A percentile compares a stretch with the other conserved stretches of the same genome.
Evolutionary conservation across 208 protist species (phyloP).

Genomic region (Lotmaria passim): DNA sequence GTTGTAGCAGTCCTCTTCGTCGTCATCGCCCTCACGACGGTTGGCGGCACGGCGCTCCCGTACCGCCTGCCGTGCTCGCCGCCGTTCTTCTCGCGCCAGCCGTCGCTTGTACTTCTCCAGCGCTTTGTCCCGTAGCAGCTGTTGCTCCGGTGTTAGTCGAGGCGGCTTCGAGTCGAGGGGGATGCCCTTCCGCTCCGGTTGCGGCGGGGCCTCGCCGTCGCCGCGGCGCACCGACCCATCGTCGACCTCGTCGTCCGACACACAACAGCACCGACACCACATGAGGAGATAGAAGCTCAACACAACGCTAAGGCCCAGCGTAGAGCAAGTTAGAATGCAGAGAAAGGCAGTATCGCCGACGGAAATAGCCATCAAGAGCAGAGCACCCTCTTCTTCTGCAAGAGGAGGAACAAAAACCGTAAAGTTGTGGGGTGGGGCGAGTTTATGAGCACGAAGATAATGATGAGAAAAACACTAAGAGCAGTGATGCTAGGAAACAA

Average conservation of each 20-base stretch:
- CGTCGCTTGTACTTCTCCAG: conserved; percentile 39
- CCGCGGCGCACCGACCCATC: neutral
- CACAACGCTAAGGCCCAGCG: conserved; percentile 5
- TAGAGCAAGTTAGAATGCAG: conserved; percentile 8
- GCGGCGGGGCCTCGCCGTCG: neutral
- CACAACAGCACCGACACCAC: conserved; percentile 16
- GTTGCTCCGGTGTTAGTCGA: conserved; percentile 31
- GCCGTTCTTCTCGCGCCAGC: conserved; percentile 28
- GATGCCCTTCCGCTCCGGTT: conserved; percentile 35
- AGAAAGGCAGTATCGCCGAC: neutral
- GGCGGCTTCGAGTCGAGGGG: conserved; percentile 41
- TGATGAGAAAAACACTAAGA: too few species aligned
- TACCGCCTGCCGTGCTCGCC: conserved; percentile 13
- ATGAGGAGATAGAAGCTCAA: conserved; percentile 9
- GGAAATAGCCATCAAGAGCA: neutral
- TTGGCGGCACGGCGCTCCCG: conserved; percentile 10
- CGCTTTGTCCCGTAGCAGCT: conserved; percentile 33
- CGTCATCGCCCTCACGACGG: conserved; percentile 12
- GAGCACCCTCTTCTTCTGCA: neutral
- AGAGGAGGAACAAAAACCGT: too few species aligned
- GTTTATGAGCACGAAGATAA: too few species aligned
- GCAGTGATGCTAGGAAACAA: neutral
- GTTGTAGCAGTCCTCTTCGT: neutral
- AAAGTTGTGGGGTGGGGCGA: too few species aligned
- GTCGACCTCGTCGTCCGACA: conserved; percentile 5